Base-by-base conservation (phyloP, 192 early-diverging fungal species). In the Coemansia erecta region DNA sequence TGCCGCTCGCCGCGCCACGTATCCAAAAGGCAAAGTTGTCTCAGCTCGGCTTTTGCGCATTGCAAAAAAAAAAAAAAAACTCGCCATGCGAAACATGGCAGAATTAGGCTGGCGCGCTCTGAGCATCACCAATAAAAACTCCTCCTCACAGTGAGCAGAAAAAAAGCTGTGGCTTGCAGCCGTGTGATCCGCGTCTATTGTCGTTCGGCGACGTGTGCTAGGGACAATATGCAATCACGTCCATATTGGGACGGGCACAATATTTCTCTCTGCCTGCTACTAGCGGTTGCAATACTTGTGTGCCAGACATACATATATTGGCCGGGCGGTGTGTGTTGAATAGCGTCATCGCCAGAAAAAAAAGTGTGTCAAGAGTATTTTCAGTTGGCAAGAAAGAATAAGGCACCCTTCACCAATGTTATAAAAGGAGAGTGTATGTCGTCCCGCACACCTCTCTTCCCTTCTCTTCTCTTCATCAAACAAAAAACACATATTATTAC, bases 141-240 rank as follows among this genome's bases (percentile, higher is more conserved):
- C 2, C 46, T 21, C 2, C n/a, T 19, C 9, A 15, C 9, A 47
- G 6, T 47, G n/a, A 4, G n/a, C 21, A 21, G 17, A 10, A n/a
- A 47, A 47, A 21, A 6, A 47, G 43, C 14, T 15, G 21, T 47
- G 46, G 46, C 46, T 47, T 47, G 46, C 46, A 47, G n/a, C 21
- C 21, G n/a, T 47, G 46, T 47, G 46, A 47, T 47, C 46, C n/a
- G 18, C 46, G 46, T n/a, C 46, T 21, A 47, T 47, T 47, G 46
- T 47, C 8, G 18, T 21, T 21, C 8, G 18, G 21, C n/a, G 46
- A 47, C 46, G 21, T 49, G 12, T 26, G 21, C 21, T 49, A 15
- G 3, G 9, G 31, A 53, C 51, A 53, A n/a, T n/a, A 39, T 53
- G 17, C 17, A 33, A 53, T 24, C 26, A 37, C 31, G n/a, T 10